These are phyloP conservation scores for Solanum bulbocastanum DNA, from an alignment of 257 asterid genomes.

Conservation along the genomic window DNA sequence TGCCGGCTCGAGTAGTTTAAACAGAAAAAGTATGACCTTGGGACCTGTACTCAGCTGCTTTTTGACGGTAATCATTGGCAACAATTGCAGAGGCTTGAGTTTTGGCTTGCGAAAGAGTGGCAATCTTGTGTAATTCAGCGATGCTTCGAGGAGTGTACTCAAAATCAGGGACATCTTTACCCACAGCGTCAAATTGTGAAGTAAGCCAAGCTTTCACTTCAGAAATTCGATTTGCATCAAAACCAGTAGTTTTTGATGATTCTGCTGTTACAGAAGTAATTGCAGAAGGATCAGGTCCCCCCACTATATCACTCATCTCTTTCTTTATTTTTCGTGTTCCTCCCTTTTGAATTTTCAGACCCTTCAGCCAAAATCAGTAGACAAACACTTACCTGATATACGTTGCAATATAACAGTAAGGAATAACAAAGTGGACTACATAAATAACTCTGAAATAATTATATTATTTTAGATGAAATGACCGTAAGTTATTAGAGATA, in stretches of 20 bases:
- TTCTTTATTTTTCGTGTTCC: conserved; percentile 1
- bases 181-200: conserved; percentile 73
- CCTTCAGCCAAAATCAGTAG: not conserved
- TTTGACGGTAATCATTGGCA: conserved; percentile 84
- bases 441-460: not conserved
- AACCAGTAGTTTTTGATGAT: conserved; percentile 39
- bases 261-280: conserved; percentile 44
- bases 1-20: not conserved
- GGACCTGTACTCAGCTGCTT: conserved; percentile 76
- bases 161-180: conserved; percentile 89
- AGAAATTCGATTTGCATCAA: conserved; percentile 70
- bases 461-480: not conserved
- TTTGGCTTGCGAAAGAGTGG: conserved; percentile 78
- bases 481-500: not conserved
- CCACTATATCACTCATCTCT: conserved; percentile 53
- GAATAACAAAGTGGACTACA: not conserved
- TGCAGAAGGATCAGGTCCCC: conserved; percentile 39
- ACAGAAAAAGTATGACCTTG: conserved; percentile 45
- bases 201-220: conserved; percentile 88
- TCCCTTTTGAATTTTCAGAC: conserved; percentile 4
- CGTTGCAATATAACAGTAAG: not conserved
- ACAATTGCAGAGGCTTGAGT: conserved; percentile 90
- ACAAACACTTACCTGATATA: not conserved
- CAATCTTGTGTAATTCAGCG: conserved; percentile 59
- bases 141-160: conserved; percentile 87